phyloP scores from a whole-genome alignment of 805 yeast genomes.

The Ogataea thermomethanolica region DNA sequence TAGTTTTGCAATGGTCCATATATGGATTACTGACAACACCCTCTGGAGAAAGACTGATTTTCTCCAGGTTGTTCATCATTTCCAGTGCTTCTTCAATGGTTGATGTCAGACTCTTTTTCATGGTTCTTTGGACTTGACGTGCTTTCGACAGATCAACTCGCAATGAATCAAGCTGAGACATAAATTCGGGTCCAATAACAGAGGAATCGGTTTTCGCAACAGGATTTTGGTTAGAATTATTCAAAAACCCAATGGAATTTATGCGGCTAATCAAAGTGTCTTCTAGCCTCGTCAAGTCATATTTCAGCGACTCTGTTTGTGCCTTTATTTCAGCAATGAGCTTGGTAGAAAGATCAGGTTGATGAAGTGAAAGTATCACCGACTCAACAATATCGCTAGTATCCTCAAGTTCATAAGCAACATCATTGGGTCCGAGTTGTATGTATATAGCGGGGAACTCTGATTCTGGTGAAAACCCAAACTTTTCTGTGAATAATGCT shows the following conservation, averaged over 20 bases:
- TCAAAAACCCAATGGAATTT: constrained; percentile 12
- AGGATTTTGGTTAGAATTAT: constrained; percentile 6
- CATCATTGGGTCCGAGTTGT: constrained; percentile 52
- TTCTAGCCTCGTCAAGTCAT: constrained; percentile 29
- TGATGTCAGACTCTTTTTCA: constrained; percentile 39
- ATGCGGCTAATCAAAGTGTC: constrained; percentile 25
- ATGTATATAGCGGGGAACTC: constrained; percentile 78
- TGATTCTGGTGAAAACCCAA: constrained; percentile 66
- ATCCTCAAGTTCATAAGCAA: constrained; percentile 82
- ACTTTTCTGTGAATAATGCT: constrained; percentile 78
- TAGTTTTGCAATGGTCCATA: constrained; percentile 71
- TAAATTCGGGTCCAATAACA: constrained; percentile 3
- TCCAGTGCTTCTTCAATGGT: constrained; percentile 42
- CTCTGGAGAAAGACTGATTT: constrained; percentile 25
- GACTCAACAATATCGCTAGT: constrained; percentile 60
- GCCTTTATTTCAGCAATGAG: constrained; percentile 27
- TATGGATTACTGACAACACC: constrained; percentile 39
- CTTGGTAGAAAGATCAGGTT: constrained; percentile 33
- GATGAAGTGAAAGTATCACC: constrained; percentile 55
- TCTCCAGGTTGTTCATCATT: constrained; percentile 51
- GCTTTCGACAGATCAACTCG: constrained; percentile 57
- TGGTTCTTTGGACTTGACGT: constrained; percentile 49
- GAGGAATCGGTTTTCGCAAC: neutral
- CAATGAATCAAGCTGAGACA: constrained; percentile 40
- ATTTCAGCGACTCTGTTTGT: constrained; percentile 26